Evolutionary conservation across 805 yeast genomes (phyloP), one percentile per base, ranked within the genome.

Genomic region (Kuraishia floccosa): DNA sequence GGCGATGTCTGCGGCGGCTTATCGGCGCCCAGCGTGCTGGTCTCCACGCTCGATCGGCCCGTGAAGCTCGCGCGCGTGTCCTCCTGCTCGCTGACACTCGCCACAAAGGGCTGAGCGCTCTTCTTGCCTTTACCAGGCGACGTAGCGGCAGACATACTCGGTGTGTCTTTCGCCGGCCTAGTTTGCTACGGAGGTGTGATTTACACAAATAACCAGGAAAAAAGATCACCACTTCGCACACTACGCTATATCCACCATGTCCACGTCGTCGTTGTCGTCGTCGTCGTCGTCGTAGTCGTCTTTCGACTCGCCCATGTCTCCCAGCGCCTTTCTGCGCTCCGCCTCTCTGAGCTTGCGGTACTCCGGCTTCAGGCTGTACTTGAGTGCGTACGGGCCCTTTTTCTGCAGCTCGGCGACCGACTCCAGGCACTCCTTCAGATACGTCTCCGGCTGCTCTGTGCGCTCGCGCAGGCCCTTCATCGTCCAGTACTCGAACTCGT

Each of bases 401-500:
- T 89, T 86, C 44, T 83, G 87, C 48, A 91, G 66, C 20, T 72
- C 68, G 1, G 97, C 97, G 47, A 91, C 84, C 29, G 80, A 73
- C 38, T 89, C 98, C 30, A 91, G 61, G 35, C 91, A 82, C 50
- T 87, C 96, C 49, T 87, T 85, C 39, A 91, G 63, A 52, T 83
- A 93, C 14, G 78, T 78, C 51, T 91, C 98, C 2, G 98, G 98
- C 62, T 91, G 98, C 46, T 79, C 77, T 3, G 96, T 86, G 42
- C 94, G 72, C 51, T 91, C 98, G 47, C 85, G 80, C 38, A 91
- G 63, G 24, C 96, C 96, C 56, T 86, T 86, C 66, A 91, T 67
- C 8, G 91, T 76, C 98, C 98, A 91, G 55, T 87, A 91, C 50
- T 89, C 96, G 52, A 81, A 85, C 52, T 87, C 93, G 54, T 86